Percentiles rank a stretch among this genome's conserved stretches.
These are phyloP conservation scores for Pseudogymnoascus sp. DNA, from an alignment of 2,329 filamentous ascomycete genomes.

Conservation along the genomic window DNA sequence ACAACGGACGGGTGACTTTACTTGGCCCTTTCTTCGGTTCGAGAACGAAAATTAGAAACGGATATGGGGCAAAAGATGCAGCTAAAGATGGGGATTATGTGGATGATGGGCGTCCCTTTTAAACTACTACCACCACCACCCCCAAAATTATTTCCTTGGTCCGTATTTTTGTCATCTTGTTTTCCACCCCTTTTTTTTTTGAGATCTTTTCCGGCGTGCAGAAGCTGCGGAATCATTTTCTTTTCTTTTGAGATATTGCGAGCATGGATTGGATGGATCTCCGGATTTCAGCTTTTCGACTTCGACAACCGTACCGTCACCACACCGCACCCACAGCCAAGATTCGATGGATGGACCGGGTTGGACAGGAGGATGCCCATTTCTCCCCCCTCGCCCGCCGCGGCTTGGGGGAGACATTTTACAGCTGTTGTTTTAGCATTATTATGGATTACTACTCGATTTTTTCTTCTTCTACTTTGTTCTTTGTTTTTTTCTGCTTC, in stretches of 20 bases:
- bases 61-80: not conserved
- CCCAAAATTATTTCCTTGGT: not conserved
- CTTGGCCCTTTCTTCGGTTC: not conserved
- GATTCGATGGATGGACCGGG: not conserved
- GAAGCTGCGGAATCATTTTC: not conserved
- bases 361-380: not conserved
- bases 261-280: not conserved
- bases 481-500: not conserved
- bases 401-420: not conserved
- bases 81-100: not conserved
- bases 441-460: not conserved
- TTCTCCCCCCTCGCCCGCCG: not conserved
- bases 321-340: not conserved
- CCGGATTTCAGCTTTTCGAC: not conserved
- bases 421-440: not conserved
- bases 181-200: not conserved
- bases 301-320: not conserved
- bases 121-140: not conserved
- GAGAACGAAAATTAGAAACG: not conserved
- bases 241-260: constrained; percentile 1
- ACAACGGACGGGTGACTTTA: not conserved
- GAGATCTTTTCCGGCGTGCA: not conserved
- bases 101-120: not conserved
- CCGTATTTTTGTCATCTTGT: not conserved
- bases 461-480: not conserved